Evolutionary conservation across 192 early-diverging fungal genomes (phyloP).

Genomic region (Coemansia sp.): DNA sequence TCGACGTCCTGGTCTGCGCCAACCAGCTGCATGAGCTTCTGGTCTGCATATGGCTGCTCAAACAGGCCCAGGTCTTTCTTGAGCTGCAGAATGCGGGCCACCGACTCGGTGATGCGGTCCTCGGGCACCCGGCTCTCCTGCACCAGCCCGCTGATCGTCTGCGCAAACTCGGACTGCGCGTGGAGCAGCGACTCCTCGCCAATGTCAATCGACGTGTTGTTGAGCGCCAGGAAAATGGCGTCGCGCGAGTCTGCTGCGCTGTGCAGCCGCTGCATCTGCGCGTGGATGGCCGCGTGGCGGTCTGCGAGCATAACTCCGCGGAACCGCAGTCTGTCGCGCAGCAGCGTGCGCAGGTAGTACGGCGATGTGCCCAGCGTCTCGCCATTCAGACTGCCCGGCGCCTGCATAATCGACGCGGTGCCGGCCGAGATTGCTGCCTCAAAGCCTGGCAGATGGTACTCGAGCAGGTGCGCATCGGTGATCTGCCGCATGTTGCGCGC

Average conservation of each 20-base stretch:
- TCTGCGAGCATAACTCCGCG: constrained; percentile 60
- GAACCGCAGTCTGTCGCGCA: constrained; percentile 57
- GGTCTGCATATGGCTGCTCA: constrained; percentile 44
- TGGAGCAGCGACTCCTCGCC: constrained; percentile 29
- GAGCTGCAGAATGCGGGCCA: constrained; percentile 58
- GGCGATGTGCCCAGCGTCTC: constrained; percentile 57
- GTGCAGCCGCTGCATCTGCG: constrained; percentile 5
- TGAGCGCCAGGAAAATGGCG: constrained; percentile 52
- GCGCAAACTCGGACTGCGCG: constrained; percentile 32
- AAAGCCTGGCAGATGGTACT: constrained; percentile 63
- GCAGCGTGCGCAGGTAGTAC: constrained; percentile 53
- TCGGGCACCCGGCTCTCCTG: constrained; percentile 28
- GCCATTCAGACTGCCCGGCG: constrained; percentile 57
- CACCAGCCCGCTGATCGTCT: constrained; percentile 41
- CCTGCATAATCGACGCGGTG: constrained; percentile 59
- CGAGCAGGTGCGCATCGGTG: constrained; percentile 42
- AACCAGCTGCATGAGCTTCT: constrained; percentile 30
- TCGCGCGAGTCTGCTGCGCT: constrained; percentile 50
- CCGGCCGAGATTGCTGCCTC: constrained; percentile 58
- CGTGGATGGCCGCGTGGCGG: constrained; percentile 44
- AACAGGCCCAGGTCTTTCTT: constrained; percentile 66
- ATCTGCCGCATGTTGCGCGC: not conserved
- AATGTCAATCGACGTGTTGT: constrained; percentile 59
- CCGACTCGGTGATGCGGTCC: constrained; percentile 55
- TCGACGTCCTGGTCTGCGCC: constrained; percentile 52